Evolutionary conservation across 495 filamentous ascomycete genomes (phyloP), one percentile per base, ranked within the genome.

Genomic region (Aspergillus heteromorphus): DNA sequence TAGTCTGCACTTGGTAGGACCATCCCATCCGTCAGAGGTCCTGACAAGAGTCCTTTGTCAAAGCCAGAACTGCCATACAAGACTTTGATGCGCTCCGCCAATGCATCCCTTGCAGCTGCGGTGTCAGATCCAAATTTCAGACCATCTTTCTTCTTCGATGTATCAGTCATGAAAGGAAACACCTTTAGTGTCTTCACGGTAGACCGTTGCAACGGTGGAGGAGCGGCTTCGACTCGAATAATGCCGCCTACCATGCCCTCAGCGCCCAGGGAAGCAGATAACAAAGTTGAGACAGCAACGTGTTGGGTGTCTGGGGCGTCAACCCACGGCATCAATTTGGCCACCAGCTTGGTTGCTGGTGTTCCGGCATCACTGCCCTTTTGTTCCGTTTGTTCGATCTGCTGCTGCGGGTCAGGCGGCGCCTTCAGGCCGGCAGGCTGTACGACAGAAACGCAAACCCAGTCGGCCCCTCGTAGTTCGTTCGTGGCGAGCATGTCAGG

Each of bases 71-170:
- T 70, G 17, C 71, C 72, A 54, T 74, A 73, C 0, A 74, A 65
- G 10, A 73, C 79, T 76, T 50, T 78, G 66, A 68, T 77, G 68
- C 62, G 76, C 69, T 66, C 79, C 2, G 76, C 73, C 38, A 86
- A 77, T 56, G 88, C 85, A 66, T 91, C 85, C 41, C 81, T 74
- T 58, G 91, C 86, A 8, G 83, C 79, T 51, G 87, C 88, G 7
- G 88, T 87, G 54, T 95, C 89, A 6, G 89, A 88, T 5, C 95
- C 95, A 64, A 97, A 96, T 63, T 87, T 91, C 17, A 97, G 72
- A 0, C 88, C 86, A 34, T 82, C 79, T 14, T 73, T 74, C 19
- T 79, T 70, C 49, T 79, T 81, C 14, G 74, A 66, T 1, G 69
- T 66, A 23, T 81, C 70, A 1, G 76, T 69, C 8, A 80, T 69